Base-by-base conservation (phyloP, 2,329 filamentous ascomycete species). In the Claviceps sp. region DNA sequence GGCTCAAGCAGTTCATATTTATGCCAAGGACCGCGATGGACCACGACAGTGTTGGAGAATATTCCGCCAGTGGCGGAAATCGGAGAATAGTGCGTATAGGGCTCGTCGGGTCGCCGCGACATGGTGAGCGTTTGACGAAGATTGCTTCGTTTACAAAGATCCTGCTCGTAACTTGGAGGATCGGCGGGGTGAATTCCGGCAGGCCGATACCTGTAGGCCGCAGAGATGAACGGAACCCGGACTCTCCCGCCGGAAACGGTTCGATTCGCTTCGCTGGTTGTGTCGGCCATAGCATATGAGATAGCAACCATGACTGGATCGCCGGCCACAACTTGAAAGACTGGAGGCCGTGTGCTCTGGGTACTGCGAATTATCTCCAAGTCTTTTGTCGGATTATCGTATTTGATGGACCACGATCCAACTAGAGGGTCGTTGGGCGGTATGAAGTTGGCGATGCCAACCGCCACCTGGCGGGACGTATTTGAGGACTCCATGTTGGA, bases 121-220 rank as follows among this genome's bases (percentile, higher is more conserved):
- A 77, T 83, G 22, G 74, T 76, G 48, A 89, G 72, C 2, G 82
- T 81, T 20, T 83, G 80, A 5, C 83, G 82, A 37, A 90, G 76
- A 56, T 84, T 88, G 68, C 84, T 87, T 58, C 86, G 75, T 55
- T 85, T 76, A 61, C 85, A 86, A 38, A 90, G 76, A 57, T 83
- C 83, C 66, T 89, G 86, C 68, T 72, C 70, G 54, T 72, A 71
- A 37, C 70, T 70, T 3, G 68, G 64, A 11, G 69, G 72, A 55
- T 74, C 75, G 6, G 76, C 84, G 59, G 88, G 85, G 86, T 86
- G 89, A 62, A 88, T 85, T n/a, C 86, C 86, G 9, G 86, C 86
- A 0, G 85, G 76, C 41, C 84, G 75, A 62, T 83, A 85, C 63
- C 88, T 85, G 67, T 89, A 86, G 47, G 86, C 86, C 51, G 81